Conservation (phyloP, 345 rosid genomes). For the Mallotus nudiflorus region DNA sequence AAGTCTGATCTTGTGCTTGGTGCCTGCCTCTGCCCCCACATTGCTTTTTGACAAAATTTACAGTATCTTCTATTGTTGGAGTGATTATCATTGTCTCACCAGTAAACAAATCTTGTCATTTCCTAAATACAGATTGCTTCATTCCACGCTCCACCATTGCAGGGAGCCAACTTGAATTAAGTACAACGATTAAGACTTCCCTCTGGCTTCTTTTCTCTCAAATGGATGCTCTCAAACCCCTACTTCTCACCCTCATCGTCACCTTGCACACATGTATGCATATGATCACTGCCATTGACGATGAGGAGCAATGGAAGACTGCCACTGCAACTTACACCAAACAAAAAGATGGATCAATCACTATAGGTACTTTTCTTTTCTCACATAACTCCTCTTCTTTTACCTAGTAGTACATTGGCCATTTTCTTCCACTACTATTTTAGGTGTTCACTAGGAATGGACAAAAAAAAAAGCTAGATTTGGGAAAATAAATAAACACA, state of each 20-base stretch:
- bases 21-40: constrained; percentile 17
- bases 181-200: constrained; percentile 10
- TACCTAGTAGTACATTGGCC: too few species aligned
- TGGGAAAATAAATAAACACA: too few species aligned
- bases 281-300: constrained; percentile 27
- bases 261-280: constrained; percentile 22
- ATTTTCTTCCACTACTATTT: too few species aligned
- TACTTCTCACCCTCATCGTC: constrained; percentile 41
- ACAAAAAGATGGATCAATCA: constrained; percentile 61
- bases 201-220: constrained; percentile 1
- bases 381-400: too few species aligned
- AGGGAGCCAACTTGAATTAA: constrained; percentile 8
- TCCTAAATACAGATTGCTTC: constrained; percentile 4
- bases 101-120: too few species aligned
- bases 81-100: constrained; percentile 7
- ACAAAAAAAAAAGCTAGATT: too few species aligned
- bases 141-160: too few species aligned
- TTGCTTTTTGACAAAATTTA: constrained; percentile 16
- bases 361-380: constrained; percentile 48
- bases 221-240: constrained; percentile 44
- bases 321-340: constrained; percentile 83
- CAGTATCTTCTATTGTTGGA: not conserved
- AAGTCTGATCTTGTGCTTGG: constrained; percentile 18
- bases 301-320: constrained; percentile 64
- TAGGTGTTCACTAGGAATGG: too few species aligned